phyloP scores from a whole-genome alignment of 1,284 basidiomycete genomes.

The Apiotrichum gracile region DNA sequence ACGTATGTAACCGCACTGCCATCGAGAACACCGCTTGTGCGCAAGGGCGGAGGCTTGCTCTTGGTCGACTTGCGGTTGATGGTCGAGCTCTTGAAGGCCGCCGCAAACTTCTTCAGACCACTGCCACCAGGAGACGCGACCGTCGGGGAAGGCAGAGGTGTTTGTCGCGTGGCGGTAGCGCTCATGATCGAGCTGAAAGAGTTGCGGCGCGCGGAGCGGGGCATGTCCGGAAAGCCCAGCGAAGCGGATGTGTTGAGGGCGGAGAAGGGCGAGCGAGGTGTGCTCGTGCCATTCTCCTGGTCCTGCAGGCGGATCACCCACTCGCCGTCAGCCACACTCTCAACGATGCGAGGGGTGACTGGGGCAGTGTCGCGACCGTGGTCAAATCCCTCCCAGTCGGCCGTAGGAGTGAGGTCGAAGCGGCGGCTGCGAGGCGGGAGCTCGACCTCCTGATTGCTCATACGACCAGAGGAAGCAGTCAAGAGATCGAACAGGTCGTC shows the following conservation, averaged over 20 bases:
- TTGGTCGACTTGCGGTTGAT: neutral
- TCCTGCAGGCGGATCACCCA: conserved; percentile 2
- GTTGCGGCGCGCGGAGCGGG: neutral
- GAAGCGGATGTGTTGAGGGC: neutral
- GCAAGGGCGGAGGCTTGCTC: neutral
- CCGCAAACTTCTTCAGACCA: neutral
- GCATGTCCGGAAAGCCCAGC: neutral
- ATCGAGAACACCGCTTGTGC: neutral
- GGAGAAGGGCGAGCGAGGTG: neutral
- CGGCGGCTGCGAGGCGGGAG: neutral
- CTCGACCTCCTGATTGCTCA: conserved; percentile 10
- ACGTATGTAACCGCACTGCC: conserved; percentile 52
- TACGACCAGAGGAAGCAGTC: neutral
- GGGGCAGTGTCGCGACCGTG: neutral
- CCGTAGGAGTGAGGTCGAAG: neutral
- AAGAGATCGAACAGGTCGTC: conserved; percentile 9
- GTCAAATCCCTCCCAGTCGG: neutral
- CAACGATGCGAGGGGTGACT: neutral
- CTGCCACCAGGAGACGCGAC: neutral
- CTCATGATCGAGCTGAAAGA: neutral
- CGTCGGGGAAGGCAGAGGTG: neutral
- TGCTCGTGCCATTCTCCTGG: neutral
- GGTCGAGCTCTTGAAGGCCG: neutral
- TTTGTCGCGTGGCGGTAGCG: neutral
- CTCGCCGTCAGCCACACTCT: conserved; percentile 3